Base-by-base conservation (phyloP, 139 green algal species). In the Ettlia oleoabundans region DNA sequence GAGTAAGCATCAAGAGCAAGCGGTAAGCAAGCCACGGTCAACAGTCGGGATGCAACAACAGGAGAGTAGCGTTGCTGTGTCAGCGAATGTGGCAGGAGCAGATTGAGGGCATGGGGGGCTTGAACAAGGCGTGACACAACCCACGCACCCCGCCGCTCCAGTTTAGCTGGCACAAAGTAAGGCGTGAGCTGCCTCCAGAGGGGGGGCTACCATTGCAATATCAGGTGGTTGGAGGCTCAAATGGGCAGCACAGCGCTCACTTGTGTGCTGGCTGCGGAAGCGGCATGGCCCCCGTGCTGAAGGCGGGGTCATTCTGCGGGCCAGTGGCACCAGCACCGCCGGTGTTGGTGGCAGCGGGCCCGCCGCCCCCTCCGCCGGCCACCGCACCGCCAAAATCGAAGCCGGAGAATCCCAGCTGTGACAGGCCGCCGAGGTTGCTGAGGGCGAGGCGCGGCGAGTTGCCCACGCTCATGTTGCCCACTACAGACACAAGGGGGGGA, bases 401-500 rank as follows among this genome's bases (percentile, higher is more conserved):
- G 4, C 22, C 66, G 5, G 78, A 83, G 24, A 83, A 51, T 13
- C 78, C 78, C 65, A 83, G 65, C 30, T 83, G 37, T 19, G 65
- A 77, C 24, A 83, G 78, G 19, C 78, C 78, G 47, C 78, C 78
- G 19, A 83, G 65, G 66, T 83, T 74, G 51, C 28, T 55, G 24
- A 83, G 38, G n/a, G 42, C 68, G 13, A 65, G 28, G 35, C 43
- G 63, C 1, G 82, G 82, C 30, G 82, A 87, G 74, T 84, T 87
- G 28, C 73, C 82, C 1, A 87, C 64, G 43, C 53, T 84, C 15
- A 84, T 30, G 75, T 81, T 71, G 37, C 58, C 58, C 7, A 71
- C 75, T 70, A 15, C 5, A 53, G 55, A 2, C 8, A 30, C 63
- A 65, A 33, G 18, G 51, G 35, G 71, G 52, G 21, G 1, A 32